A percentile compares a stretch with the other conserved stretches of the same genome.
Conservation (phyloP, 306 rosid genomes). For the Castanospermum australe region DNA sequence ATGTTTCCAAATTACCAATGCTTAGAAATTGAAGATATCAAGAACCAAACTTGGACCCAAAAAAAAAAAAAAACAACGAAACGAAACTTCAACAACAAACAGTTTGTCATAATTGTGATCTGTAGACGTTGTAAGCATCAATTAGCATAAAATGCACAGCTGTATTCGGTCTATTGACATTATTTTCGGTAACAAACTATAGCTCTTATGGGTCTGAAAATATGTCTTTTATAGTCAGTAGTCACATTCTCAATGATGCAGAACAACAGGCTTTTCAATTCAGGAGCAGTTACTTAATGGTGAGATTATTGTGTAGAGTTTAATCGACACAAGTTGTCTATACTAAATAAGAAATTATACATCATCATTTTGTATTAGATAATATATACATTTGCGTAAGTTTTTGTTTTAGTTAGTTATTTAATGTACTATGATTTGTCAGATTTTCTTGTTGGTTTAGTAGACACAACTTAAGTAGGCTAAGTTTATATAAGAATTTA, state of each 20-base stretch:
- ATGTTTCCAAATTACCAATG: background rate
- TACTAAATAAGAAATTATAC: no score
- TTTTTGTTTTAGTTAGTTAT: no score
- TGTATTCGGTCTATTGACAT: background rate
- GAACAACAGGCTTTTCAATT: background rate
- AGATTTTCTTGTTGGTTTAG: no score
- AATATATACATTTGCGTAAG: no score
- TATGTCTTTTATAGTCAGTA: background rate
- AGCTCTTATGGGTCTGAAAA: background rate
- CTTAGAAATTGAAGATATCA: background rate
- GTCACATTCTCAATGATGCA: constrained; percentile 4
- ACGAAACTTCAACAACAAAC: background rate
- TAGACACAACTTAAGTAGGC: no score
- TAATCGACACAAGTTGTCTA: no score
- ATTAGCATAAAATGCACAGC: background rate
- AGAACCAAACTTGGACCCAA: no score
- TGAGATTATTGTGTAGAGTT: no score
- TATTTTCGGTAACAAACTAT: background rate
- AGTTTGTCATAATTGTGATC: background rate
- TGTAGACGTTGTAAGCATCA: background rate
- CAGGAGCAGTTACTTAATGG: background rate
- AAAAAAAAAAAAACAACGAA: no score
- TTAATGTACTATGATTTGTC: no score
- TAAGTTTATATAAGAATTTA: no score
- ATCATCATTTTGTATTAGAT: no score